Conservation (phyloP, 257 asterid species). For the Solanum neorickii region DNA sequence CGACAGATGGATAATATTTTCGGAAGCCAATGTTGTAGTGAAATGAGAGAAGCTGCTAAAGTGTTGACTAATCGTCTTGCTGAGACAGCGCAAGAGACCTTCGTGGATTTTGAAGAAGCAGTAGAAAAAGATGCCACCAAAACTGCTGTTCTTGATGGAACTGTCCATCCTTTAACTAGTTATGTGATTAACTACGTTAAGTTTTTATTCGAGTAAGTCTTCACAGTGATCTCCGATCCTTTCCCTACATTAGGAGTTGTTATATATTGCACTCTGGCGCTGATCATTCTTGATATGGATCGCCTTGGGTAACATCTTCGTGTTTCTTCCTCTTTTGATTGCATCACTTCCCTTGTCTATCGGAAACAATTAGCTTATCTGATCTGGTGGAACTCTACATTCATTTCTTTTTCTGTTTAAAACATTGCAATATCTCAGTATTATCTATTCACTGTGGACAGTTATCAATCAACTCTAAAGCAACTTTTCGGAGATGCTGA, state of each 20-base stretch:
- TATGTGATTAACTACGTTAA: constrained; percentile 90
- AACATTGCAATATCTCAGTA: not conserved
- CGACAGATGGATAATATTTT: constrained; percentile 64
- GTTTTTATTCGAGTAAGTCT: constrained; percentile 82
- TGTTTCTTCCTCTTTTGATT: not conserved
- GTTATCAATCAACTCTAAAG: constrained; percentile 81
- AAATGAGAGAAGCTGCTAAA: constrained; percentile 64
- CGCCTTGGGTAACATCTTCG: not conserved
- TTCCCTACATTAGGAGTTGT: too few relatives aligned
- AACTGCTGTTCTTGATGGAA: constrained; percentile 95
- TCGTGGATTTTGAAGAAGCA: constrained; percentile 94
- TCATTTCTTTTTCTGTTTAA: not conserved
- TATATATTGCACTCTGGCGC: not conserved
- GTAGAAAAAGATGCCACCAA: constrained; percentile 95
- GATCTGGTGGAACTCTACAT: not conserved
- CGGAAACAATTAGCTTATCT: not conserved
- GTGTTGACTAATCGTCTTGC: constrained; percentile 67
- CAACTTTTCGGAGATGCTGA: constrained; percentile 63
- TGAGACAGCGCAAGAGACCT: constrained; percentile 87
- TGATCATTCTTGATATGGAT: not conserved
- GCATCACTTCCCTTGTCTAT: not conserved
- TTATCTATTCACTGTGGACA: constrained; percentile 12
- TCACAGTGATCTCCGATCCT: not conserved
- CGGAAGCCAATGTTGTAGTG: constrained; percentile 52
- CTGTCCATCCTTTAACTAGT: constrained; percentile 97